Conservation (phyloP, 2,329 filamentous ascomycete species). For the Fusarium nanum region DNA sequence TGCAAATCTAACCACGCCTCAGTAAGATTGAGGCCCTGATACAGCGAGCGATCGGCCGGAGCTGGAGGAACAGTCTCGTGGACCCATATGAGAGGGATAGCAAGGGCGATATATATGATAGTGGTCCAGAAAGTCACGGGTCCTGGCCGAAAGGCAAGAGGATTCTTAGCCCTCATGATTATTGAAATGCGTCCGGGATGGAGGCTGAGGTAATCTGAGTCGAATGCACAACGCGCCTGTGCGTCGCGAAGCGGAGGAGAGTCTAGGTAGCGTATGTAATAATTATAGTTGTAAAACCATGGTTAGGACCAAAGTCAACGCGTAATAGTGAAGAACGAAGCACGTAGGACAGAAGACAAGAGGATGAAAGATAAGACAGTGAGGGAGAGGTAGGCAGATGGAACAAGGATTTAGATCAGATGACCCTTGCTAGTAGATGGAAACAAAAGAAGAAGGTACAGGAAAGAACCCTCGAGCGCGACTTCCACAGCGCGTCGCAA, state of each 20-base stretch:
- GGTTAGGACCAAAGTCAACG: slow-evolving; percentile 10
- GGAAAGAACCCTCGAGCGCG: slow-evolving; percentile 3
- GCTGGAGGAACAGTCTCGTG: slow-evolving; percentile 80
- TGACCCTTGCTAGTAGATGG: slow-evolving; percentile 21
- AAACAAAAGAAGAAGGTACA: slow-evolving; percentile 24
- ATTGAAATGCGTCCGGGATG: slow-evolving; percentile 10
- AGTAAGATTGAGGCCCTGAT: slow-evolving; percentile 77
- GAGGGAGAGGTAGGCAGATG: slow-evolving; percentile 29
- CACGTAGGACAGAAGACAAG: slow-evolving; percentile 22
- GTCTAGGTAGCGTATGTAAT: slow-evolving; percentile 4
- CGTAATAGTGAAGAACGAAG: slow-evolving; percentile 21
- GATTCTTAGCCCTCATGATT: slow-evolving; percentile 56
- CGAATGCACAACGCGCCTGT: slow-evolving; percentile 16
- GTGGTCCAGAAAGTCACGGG: slow-evolving; percentile 86
- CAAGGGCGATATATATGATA: slow-evolving; percentile 79
- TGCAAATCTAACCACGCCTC: slow-evolving; percentile 90
- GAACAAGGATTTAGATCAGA: slow-evolving; percentile 23
- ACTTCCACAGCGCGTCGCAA: slow-evolving; percentile 19
- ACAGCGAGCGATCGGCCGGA: slow-evolving; percentile 62
- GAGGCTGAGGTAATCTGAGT: slow-evolving; percentile 18
- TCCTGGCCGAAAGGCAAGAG: slow-evolving; percentile 80
- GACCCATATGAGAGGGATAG: slow-evolving; percentile 77
- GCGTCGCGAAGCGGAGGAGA: slow-evolving; percentile 5
- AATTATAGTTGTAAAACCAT: slow-evolving; percentile 33
- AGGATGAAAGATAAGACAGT: slow-evolving; percentile 26